Base-by-base conservation (phyloP, 371 early-diverging fungal species). In the Catenaria anguillulae region DNA sequence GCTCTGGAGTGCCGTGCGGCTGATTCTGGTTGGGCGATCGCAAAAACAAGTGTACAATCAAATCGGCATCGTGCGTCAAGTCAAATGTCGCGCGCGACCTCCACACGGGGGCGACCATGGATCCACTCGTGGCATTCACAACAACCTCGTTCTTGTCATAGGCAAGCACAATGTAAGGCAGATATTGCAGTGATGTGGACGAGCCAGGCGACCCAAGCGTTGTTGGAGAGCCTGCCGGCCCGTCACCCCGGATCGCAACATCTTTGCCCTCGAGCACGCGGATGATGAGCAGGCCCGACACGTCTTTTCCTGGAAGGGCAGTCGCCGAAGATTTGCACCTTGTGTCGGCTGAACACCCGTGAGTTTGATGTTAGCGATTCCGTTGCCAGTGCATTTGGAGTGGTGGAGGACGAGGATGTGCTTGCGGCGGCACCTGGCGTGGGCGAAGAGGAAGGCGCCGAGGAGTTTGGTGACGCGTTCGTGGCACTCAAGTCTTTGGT, bases 61-160 rank as follows among this genome's bases (percentile, higher is more conserved):
- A 36, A 17, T 58, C 58, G 35, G 33, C 23, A 17, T 58, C 58
- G 36, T 36, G 26, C 15, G 58, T 42, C 29, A 42, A 17, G 42
- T 58, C 58, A 21, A 58, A 58, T 13, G 36, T 36, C 15, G 58
- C 58, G 58, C 58, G 58, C 5, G 8, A 3, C 15, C 31, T 6
- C 40, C 43, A 58, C 26, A 40, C 40, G 24, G 58, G 58, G 29
- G n/a, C 31, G 24, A 21, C 31, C 24, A 29, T 15, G 29, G 58
- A 26, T 12, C 58, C 58, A 36, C 24, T 31, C 36, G 42, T 19
- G 24, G 58, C n/a, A 24, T 58, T 58, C 26, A 58, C 58, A 15
- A 58, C 58, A 1, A 58, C 43, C 31, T 58, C 58, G 42, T 58
- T 58, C 31, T 58, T 58, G 42, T 58, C 58, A 31, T 58, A 58